phyloP scores from a whole-genome alignment of 345 rosid genomes.

The Acer campestre region DNA sequence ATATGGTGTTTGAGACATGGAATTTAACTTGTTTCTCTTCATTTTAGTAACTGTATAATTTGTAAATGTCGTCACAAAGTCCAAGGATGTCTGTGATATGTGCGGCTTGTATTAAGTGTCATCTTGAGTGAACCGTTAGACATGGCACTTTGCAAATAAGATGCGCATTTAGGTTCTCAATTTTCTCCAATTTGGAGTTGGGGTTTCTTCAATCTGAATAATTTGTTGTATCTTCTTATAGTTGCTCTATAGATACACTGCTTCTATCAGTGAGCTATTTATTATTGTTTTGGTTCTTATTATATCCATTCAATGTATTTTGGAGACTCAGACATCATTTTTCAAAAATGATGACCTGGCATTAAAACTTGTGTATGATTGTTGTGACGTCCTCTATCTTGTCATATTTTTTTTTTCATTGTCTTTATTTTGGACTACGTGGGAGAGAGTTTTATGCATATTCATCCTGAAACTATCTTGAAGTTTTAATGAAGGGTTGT shows the following conservation, averaged over 20 bases:
- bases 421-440: neutral
- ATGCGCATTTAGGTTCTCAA: neutral
- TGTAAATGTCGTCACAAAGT: conserved; percentile 1
- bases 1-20: neutral
- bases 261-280: neutral
- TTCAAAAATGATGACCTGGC: neutral
- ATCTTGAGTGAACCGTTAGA: neutral
- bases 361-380: neutral
- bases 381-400: no score
- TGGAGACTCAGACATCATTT: neutral
- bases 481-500: neutral
- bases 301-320: neutral
- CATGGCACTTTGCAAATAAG: neutral
- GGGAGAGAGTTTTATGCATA: neutral
- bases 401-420: neutral
- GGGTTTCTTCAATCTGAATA: neutral
- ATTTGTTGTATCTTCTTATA: neutral
- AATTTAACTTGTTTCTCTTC: neutral
- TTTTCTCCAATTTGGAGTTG: neutral
- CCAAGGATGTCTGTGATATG: conserved; percentile 2
- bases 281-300: neutral
- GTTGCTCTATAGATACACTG: neutral
- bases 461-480: neutral
- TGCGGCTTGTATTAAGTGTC: neutral
- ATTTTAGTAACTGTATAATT: conserved; percentile 1